These are phyloP conservation scores for Linnemannia zychae DNA, from an alignment of 192 early-diverging fungal species.

Conservation along the genomic window DNA sequence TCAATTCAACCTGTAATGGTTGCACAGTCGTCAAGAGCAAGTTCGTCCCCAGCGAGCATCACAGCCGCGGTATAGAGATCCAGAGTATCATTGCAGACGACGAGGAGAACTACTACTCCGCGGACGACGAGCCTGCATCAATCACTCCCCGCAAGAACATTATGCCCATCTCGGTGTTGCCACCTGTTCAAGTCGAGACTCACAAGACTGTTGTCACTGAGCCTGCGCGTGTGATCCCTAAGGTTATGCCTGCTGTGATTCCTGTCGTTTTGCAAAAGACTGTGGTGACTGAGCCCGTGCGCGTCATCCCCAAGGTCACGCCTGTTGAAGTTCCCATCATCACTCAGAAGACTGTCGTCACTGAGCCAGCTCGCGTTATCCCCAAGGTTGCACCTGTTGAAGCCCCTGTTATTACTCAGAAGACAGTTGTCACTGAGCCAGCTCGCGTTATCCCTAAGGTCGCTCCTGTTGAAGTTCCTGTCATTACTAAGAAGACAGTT, in stretches of 20 bases:
- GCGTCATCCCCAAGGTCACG: neutral
- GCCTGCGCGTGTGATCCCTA: too few species aligned
- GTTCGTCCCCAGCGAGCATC: constrained; percentile 14
- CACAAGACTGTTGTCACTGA: too few species aligned
- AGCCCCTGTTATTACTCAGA: neutral
- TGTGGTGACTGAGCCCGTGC: neutral
- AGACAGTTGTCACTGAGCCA: neutral
- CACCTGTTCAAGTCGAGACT: too few species aligned
- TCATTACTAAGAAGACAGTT: neutral
- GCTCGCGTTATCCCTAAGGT: neutral
- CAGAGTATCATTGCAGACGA: neutral
- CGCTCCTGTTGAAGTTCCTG: neutral
- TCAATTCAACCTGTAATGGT: neutral
- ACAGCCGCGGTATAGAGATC: constrained; percentile 7
- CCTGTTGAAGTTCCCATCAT: neutral
- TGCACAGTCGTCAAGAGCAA: neutral
- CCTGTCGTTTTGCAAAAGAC: neutral
- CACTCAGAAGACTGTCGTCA: neutral
- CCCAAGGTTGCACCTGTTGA: neutral
- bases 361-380: neutral
- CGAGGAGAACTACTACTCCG: constrained; percentile 9
- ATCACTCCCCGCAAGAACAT: neutral
- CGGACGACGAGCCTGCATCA: constrained; percentile 5
- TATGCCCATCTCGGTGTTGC: too few species aligned
- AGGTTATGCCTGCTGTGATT: too few species aligned